A percentile compares a stretch with the other conserved stretches of the same genome.
phyloP scores from a whole-genome alignment of 1,284 basidiomycete genomes.

The Tilletiopsis washingtonensis region DNA sequence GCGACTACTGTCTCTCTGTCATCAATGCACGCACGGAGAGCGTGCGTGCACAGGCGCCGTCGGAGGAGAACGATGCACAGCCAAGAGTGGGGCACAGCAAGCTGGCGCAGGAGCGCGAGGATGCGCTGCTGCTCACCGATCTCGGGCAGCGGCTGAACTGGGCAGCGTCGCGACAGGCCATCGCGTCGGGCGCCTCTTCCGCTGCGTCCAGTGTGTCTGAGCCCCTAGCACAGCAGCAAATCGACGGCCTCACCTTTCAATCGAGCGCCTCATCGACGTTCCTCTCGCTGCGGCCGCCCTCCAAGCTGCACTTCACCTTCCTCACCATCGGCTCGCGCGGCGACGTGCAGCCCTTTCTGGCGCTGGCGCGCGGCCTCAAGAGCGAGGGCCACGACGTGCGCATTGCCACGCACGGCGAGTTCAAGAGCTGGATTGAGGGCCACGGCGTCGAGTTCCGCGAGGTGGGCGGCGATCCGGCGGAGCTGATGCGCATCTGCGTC shows the following conservation, averaged over 20 bases:
- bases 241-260: too few relatives aligned
- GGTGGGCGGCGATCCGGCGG: slow-evolving; percentile 93
- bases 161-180: too few relatives aligned
- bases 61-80: neutral
- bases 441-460: slow-evolving; percentile 80
- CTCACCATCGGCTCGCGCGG: slow-evolving; percentile 86
- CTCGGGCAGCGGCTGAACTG: slow-evolving; percentile 28
- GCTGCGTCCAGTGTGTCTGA: too few relatives aligned
- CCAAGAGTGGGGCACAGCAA: neutral
- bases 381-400: slow-evolving; percentile 75
- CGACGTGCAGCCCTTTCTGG: slow-evolving; percentile 75
- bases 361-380: slow-evolving; percentile 82
- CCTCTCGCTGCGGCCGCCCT: slow-evolving; percentile 18
- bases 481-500: slow-evolving; percentile 57
- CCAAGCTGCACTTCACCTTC: slow-evolving; percentile 58
- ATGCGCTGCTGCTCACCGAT: slow-evolving; percentile 29
- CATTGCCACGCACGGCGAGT: slow-evolving; percentile 90
- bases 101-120: slow-evolving; percentile 14
- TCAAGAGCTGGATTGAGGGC: slow-evolving; percentile 87
- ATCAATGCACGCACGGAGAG: slow-evolving; percentile 53
- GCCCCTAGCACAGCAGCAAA: too few relatives aligned
- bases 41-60: too few relatives aligned
- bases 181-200: too few relatives aligned
- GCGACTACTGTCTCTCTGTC: slow-evolving; percentile 65
- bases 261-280: slow-evolving; percentile 7